Conservation (phyloP, 129 eudicot genomes). For the Flaveria linearis region DNA sequence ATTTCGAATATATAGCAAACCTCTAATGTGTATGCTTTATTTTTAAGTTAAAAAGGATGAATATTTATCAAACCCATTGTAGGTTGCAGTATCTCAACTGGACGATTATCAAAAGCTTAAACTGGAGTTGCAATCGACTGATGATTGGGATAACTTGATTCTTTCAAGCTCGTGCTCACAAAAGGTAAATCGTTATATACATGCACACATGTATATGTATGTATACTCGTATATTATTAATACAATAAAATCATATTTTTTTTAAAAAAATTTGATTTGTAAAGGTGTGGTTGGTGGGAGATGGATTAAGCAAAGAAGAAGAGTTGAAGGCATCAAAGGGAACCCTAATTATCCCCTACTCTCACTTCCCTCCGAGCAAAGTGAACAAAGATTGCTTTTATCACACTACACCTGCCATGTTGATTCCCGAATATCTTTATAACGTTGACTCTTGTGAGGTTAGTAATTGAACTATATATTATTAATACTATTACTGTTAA, state of each 20-base stretch:
- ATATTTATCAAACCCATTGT: background rate
- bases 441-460: constrained; percentile 88
- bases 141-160: constrained; percentile 33
- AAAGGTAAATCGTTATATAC: constrained; percentile 35
- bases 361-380: constrained; percentile 72
- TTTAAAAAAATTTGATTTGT: background rate
- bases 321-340: constrained; percentile 71
- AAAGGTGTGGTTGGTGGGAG: constrained; percentile 86
- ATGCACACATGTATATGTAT: background rate
- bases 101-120: constrained; percentile 53
- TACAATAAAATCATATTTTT: too few relatives aligned
- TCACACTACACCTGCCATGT: constrained; percentile 64
- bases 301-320: constrained; percentile 61
- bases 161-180: constrained; percentile 35
- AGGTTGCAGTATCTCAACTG: constrained; percentile 49
- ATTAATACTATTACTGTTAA: too few relatives aligned
- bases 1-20: background rate
- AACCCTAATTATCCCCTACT: constrained; percentile 70
- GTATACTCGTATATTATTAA: too few relatives aligned
- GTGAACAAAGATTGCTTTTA: constrained; percentile 53
- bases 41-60: background rate
- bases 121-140: constrained; percentile 18
- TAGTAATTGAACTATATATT: constrained; percentile 7
- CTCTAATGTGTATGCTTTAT: too few relatives aligned
- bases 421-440: constrained; percentile 56